A percentile compares a stretch with the other conserved stretches of the same genome.
phyloP scores from a whole-genome alignment of 2,329 filamentous ascomycete genomes.

The Pseudopyricularia javanii region DNA sequence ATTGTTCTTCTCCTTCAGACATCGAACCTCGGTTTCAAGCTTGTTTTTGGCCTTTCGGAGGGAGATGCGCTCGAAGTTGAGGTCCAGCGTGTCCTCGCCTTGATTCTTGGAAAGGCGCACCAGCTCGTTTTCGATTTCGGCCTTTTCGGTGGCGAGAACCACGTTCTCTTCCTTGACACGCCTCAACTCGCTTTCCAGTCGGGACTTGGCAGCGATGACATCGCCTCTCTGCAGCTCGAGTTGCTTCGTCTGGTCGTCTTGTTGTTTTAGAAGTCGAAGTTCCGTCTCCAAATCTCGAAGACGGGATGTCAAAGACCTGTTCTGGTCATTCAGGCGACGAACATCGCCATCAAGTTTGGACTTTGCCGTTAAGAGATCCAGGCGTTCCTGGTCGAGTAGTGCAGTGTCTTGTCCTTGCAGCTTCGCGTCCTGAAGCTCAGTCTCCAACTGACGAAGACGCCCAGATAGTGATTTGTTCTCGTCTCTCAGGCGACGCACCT shows the following conservation, averaged over 20 bases:
- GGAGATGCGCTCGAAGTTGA: conserved; percentile 59
- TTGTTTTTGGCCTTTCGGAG: conserved; percentile 55
- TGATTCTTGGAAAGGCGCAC: conserved; percentile 39
- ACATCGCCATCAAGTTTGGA: conserved; percentile 56
- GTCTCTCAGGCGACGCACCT: conserved; percentile 2
- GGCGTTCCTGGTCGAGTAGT: conserved; percentile 54
- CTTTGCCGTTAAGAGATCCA: conserved; percentile 57
- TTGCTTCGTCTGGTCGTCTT: conserved; percentile 45
- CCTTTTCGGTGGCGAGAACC: conserved; percentile 46
- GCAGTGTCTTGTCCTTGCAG: conserved; percentile 46
- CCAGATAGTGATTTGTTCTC: conserved; percentile 2
- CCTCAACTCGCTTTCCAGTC: conserved; percentile 54
- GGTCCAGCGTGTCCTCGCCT: conserved; percentile 44
- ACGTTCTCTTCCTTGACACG: conserved; percentile 53
- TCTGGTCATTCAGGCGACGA: conserved; percentile 54
- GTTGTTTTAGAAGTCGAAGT: conserved; percentile 39
- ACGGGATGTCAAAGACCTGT: conserved; percentile 31
- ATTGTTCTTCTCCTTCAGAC: conserved; percentile 52
- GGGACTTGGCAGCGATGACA: conserved; percentile 52
- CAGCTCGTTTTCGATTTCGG: conserved; percentile 51
- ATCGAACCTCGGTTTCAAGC: conserved; percentile 53
- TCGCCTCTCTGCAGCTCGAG: conserved; percentile 59
- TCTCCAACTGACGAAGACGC: conserved; percentile 41
- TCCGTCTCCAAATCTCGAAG: conserved; percentile 43
- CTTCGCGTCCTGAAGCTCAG: conserved; percentile 40